A percentile compares a stretch with the other conserved stretches of the same genome.
These are phyloP conservation scores for Neofusicoccum parvum DNA, from an alignment of 2,329 filamentous ascomycete genomes.

Conservation along the genomic window DNA sequence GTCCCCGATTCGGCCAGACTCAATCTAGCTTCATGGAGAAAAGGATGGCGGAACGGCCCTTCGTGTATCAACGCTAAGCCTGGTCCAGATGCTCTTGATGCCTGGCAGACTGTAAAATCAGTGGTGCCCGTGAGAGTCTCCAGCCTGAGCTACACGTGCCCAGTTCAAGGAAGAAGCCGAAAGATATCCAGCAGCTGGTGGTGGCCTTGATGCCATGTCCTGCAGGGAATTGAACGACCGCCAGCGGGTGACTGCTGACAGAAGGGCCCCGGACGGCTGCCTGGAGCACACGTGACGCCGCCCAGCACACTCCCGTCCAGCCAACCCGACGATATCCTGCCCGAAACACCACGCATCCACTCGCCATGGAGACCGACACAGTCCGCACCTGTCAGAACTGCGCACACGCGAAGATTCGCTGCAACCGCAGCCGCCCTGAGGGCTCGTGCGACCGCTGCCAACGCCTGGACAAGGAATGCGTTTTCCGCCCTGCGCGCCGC, in stretches of 20 bases:
- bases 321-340: not conserved
- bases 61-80: not conserved
- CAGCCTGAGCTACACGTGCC: too few relatives aligned
- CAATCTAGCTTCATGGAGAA: not conserved
- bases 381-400: slow-evolving; percentile 35
- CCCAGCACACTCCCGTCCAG: not conserved
- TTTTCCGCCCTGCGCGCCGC: slow-evolving; percentile 39
- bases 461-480: slow-evolving; percentile 41
- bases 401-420: slow-evolving; percentile 35
- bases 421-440: slow-evolving; percentile 32
- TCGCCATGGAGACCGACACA: not conserved
- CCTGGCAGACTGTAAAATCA: not conserved
- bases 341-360: not conserved
- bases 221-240: too few relatives aligned
- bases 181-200: too few relatives aligned
- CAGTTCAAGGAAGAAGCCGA: too few relatives aligned
- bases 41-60: not conserved
- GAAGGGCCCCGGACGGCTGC: not conserved
- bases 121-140: not conserved
- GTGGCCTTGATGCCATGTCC: too few relatives aligned
- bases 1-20: too few relatives aligned
- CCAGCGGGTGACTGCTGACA: too few relatives aligned
- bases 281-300: not conserved
- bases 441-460: slow-evolving; percentile 32
- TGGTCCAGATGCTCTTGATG: not conserved